These are phyloP conservation scores for Cajanus cajan DNA, from an alignment of 306 rosid species.

Conservation along the genomic window DNA sequence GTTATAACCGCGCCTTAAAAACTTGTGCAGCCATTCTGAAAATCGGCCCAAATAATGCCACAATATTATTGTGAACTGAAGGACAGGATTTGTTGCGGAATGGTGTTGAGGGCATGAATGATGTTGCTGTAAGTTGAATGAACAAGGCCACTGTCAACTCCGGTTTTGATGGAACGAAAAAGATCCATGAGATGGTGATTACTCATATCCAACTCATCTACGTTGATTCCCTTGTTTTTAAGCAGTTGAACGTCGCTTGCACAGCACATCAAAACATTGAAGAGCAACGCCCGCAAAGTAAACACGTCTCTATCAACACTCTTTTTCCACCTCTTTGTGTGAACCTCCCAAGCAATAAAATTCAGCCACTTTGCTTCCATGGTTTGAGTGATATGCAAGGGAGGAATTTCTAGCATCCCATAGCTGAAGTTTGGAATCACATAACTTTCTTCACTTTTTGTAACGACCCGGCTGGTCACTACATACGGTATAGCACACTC, in stretches of 20 bases:
- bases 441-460: not conserved
- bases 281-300: not conserved
- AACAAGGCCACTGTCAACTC: not conserved
- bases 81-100: too few species aligned
- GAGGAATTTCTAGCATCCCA: not conserved
- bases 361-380: not conserved
- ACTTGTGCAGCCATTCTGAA: not conserved
- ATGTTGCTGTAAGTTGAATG: not conserved
- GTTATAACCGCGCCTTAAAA: constrained; percentile 10
- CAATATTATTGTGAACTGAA: not conserved
- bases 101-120: not conserved
- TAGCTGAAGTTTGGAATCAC: not conserved
- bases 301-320: not conserved
- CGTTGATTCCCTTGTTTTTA: not conserved
- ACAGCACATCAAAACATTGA: constrained; percentile 19
- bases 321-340: not conserved
- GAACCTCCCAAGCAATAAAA: constrained; percentile 26
- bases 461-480: too few species aligned
- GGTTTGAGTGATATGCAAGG: not conserved
- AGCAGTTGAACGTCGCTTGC: not conserved
- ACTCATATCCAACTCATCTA: not conserved
- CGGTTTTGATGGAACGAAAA: not conserved
- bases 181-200: not conserved
- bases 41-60: not conserved
- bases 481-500: too few species aligned